Evolutionary conservation across 2,329 filamentous ascomycete species (phyloP).

Genomic region (Cladosporium cucumerinum): DNA sequence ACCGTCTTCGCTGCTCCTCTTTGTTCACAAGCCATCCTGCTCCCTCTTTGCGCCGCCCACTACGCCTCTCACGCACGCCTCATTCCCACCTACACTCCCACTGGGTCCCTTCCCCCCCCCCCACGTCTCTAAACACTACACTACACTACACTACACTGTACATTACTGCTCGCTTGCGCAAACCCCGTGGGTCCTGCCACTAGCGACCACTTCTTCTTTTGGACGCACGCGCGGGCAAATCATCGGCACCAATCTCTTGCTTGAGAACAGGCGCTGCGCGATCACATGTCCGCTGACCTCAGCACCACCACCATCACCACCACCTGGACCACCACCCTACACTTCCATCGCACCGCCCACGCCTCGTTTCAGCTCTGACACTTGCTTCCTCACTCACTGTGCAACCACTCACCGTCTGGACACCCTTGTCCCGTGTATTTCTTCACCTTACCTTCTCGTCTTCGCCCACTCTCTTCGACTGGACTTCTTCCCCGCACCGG

Average conservation of each 20-base stretch:
- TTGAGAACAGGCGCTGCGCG: neutral
- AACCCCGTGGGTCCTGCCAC: slow-evolving; percentile 4
- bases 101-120: no score
- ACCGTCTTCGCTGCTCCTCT: neutral
- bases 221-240: neutral
- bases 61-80: neutral
- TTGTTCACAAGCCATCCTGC: neutral
- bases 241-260: neutral
- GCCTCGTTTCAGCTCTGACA: slow-evolving; percentile 4
- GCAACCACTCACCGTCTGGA: neutral
- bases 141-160: neutral
- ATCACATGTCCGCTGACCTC: slow-evolving; percentile 3
- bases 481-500: slow-evolving; percentile 11
- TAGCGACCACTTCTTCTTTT: neutral
- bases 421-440: neutral
- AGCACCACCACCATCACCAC: neutral
- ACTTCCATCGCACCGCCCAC: neutral
- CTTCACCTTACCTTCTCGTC: neutral
- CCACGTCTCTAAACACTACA: neutral
- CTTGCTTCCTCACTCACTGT: neutral
- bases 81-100: neutral
- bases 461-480: neutral
- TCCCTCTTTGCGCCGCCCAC: neutral
- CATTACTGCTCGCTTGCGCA: slow-evolving; percentile 13
- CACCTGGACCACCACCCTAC: neutral